Evolutionary conservation across 108 stramenopile species (phyloP).

Genomic region (Mayamaea pseudoterrestris): DNA sequence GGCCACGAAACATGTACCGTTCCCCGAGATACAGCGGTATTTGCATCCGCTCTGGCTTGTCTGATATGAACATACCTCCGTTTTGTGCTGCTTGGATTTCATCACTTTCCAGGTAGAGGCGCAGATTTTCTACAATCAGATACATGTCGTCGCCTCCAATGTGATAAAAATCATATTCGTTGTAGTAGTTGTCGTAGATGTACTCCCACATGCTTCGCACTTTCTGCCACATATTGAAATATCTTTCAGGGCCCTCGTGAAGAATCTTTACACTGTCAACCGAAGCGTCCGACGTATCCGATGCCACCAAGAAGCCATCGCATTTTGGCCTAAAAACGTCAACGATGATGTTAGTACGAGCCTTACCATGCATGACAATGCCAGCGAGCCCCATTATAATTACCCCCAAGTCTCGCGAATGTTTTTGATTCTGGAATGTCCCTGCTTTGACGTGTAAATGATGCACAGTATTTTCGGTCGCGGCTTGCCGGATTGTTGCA

Average conservation of each 20-base stretch:
- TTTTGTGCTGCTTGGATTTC: constrained; percentile 12
- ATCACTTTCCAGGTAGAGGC: constrained; percentile 44
- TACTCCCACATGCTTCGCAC: constrained; percentile 64
- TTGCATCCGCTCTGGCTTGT: no score
- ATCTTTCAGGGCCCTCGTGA: constrained; percentile 30
- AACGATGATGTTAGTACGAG: no score
- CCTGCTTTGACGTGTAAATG: constrained; percentile 57
- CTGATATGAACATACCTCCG: no score
- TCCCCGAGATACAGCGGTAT: constrained; percentile 7
- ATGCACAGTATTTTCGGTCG: no score
- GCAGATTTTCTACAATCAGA: constrained; percentile 80
- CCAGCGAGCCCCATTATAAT: no score
- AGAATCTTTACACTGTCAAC: constrained; percentile 28
- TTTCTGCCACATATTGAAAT: constrained; percentile 32
- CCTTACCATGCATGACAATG: no score
- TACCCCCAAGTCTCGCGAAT: constrained; percentile 55
- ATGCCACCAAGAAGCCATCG: constrained; percentile 66
- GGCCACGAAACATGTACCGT: constrained; percentile 41
- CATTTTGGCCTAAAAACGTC: no score
- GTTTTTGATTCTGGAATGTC: constrained; percentile 14
- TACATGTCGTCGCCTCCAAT: constrained; percentile 91
- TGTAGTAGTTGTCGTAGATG: constrained; percentile 64
- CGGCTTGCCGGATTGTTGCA: no score
- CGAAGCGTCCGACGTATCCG: constrained; percentile 28
- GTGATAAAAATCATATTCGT: constrained; percentile 86